Base-by-base conservation (phyloP, 1,284 basidiomycete genomes). In the Porogramme epimiltina region DNA sequence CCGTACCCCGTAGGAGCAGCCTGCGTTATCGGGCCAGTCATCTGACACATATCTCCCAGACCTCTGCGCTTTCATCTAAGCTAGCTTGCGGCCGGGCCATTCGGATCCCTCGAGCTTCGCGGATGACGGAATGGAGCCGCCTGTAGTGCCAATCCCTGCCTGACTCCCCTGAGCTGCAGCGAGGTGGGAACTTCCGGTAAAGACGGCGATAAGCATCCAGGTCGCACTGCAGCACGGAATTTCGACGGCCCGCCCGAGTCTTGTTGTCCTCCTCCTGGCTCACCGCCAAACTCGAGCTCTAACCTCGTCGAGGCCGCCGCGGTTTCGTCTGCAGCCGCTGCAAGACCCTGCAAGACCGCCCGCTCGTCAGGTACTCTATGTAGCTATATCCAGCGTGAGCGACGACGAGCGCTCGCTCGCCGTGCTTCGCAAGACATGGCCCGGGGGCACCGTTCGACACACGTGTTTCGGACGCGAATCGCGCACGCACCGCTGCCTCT, bases 11-110 rank as follows among this genome's bases (percentile, higher is more conserved):
- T 59, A 8, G 28, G 34, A 52, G 23, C 48, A 52, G 46, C 48
- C 46, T 55, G 54, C 58, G 64, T 67, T 68, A 69, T 68, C 67
- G 54, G 28, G 45, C 45, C 47, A 38, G 62, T 68, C 67, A 69
- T 67, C 66, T 68, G 67, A 67, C 63, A 55, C 44, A 42, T 26
- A 23, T 51, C 51, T 49, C 49, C 39, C 36, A 51, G 48, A 47
- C 48, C 48, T 31, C 45, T 49, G 31, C 37, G 26, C 26, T 40
- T 34, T 23, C 26, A 44, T 51, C 37, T 34, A 38, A 43, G 34
- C 38, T 45, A 48, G 34, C 47, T 50, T 37, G 38, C 52, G 39
- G 34, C 47, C 45, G 48, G 52, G 40, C 24, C 43, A 41, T 34
- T 40, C 42, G 41, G 44, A 49, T 53, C 49, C 28, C 47, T 45